Conservation (phyloP, 2,329 filamentous ascomycete species). For the Cryphonectria parasitica region DNA sequence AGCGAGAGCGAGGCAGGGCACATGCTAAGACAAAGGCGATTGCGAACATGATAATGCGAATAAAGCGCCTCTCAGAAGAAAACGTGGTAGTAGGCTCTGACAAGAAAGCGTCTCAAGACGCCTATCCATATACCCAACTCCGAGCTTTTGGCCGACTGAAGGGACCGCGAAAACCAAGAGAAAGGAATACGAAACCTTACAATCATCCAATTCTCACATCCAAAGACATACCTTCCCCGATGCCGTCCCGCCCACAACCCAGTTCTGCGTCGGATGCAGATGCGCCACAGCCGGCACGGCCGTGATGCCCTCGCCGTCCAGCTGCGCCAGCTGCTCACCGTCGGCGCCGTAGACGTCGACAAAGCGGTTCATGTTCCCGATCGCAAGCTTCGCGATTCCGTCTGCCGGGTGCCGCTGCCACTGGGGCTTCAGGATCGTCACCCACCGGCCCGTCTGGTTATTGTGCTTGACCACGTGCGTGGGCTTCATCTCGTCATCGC, state of each 20-base stretch:
- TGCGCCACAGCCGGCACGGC: constrained; percentile 92
- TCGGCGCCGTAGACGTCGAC: constrained; percentile 85
- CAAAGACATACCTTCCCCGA: constrained; percentile 93
- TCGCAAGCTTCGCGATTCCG: constrained; percentile 82
- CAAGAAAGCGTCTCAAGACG: not conserved
- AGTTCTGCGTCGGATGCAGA: constrained; percentile 85
- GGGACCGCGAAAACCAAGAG: no score
- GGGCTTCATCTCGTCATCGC: constrained; percentile 69
- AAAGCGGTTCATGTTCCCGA: constrained; percentile 98
- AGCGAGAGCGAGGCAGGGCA: not conserved
- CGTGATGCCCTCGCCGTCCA: constrained; percentile 87
- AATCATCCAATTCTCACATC: constrained; percentile 56
- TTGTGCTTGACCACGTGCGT: constrained; percentile 77
- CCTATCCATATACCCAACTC: not conserved
- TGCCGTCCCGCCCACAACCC: constrained; percentile 89
- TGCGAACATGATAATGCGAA: not conserved
- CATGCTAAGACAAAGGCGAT: not conserved
- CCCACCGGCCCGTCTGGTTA: constrained; percentile 94
- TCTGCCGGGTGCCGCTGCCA: constrained; percentile 85
- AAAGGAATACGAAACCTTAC: not conserved
- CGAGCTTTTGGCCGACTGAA: not conserved
- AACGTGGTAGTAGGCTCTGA: no score
- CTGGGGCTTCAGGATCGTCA: constrained; percentile 79
- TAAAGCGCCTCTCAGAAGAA: no score
- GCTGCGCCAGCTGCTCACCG: constrained; percentile 85